Evolutionary conservation across 2,329 filamentous ascomycete genomes (phyloP).

Genomic region (Clonostachys rhizophaga): DNA sequence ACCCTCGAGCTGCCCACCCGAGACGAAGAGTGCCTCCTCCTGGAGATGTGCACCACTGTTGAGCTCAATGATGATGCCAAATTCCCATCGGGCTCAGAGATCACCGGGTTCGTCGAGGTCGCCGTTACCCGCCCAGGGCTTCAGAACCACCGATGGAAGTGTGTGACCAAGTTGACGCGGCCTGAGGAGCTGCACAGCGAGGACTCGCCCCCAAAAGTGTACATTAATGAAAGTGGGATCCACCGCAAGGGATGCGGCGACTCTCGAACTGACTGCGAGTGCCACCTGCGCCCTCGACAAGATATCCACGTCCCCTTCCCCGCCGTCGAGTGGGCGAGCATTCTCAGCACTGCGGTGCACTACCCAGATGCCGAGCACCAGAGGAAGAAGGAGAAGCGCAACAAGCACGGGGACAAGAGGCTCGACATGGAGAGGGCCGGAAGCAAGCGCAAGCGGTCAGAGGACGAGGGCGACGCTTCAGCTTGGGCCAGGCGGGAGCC

Average conservation of each 20-base stretch:
- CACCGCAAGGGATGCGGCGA: slow-evolving; percentile 49
- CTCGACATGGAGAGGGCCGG: slow-evolving; percentile 22
- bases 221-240: slow-evolving; percentile 44
- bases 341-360: slow-evolving; percentile 50
- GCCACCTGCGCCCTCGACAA: slow-evolving; percentile 37
- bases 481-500: slow-evolving; percentile 30
- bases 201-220: slow-evolving; percentile 24
- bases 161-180: slow-evolving; percentile 52
- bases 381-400: slow-evolving; percentile 28
- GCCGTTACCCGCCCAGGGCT: slow-evolving; percentile 48
- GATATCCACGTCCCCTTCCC: slow-evolving; percentile 54
- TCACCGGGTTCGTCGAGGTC: slow-evolving; percentile 56
- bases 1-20: slow-evolving; percentile 42
- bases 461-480: slow-evolving; percentile 32
- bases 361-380: slow-evolving; percentile 40
- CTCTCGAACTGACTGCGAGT: slow-evolving; percentile 42
- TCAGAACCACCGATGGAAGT: slow-evolving; percentile 55
- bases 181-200: slow-evolving; percentile 46
- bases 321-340: slow-evolving; percentile 52
- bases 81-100: slow-evolving; percentile 55
- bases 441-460: slow-evolving; percentile 32
- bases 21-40: slow-evolving; percentile 48
- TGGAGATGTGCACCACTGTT: slow-evolving; percentile 59
- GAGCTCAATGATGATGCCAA: slow-evolving; percentile 52
- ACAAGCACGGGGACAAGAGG: slow-evolving; percentile 23